phyloP scores from a whole-genome alignment of 2,329 filamentous ascomycete species.

The Aureobasidium sp. region DNA sequence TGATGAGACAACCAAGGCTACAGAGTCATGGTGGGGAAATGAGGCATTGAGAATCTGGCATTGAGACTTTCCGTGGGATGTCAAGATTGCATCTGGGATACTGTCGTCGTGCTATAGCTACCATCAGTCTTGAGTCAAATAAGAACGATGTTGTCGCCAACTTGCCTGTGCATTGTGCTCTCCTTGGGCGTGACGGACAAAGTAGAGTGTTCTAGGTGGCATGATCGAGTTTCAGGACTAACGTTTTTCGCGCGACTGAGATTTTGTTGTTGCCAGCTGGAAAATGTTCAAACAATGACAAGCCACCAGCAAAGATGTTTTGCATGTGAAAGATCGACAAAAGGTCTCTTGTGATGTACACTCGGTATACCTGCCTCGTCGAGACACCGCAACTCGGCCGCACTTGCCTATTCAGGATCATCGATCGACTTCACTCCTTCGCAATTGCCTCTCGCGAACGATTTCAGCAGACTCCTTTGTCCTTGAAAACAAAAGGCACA shows the following conservation, averaged over 20 bases:
- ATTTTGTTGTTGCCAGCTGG: background rate
- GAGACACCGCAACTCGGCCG: background rate
- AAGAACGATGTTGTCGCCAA: background rate
- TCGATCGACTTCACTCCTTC: background rate
- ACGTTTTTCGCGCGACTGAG: background rate
- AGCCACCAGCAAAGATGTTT: background rate
- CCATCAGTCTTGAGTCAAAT: slow-evolving; percentile 22
- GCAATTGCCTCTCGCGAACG: background rate
- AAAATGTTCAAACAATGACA: background rate
- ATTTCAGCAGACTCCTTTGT: background rate
- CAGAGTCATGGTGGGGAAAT: slow-evolving; percentile 53
- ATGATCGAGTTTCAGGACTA: background rate
- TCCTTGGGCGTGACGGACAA: slow-evolving; percentile 67
- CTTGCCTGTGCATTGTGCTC: slow-evolving; percentile 56
- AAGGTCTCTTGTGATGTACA: background rate
- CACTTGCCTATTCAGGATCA: background rate
- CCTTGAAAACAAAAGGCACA: background rate
- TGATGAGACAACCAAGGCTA: slow-evolving; percentile 68
- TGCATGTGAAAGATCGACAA: background rate
- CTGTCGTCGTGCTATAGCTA: slow-evolving; percentile 52
- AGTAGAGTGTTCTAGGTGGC: slow-evolving; percentile 44
- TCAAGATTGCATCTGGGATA: slow-evolving; percentile 69
- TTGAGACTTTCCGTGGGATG: slow-evolving; percentile 65
- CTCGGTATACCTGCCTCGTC: background rate
- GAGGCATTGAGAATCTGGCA: slow-evolving; percentile 54